These are phyloP conservation scores for Amanita polypyramis DNA, from an alignment of 768 basidiomycete genomes.

Conservation along the genomic window DNA sequence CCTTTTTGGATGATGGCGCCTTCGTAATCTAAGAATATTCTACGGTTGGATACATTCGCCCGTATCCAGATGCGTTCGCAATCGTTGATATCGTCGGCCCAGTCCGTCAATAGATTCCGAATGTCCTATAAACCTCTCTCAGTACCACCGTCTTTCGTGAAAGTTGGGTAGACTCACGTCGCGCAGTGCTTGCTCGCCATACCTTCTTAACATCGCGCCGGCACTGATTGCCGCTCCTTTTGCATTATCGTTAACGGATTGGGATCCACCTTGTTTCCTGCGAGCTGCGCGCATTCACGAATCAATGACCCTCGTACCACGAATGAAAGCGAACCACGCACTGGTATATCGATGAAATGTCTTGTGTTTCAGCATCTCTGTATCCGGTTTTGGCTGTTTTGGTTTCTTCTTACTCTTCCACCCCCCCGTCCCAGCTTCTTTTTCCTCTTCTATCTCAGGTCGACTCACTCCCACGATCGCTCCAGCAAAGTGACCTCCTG, in stretches of 20 bases:
- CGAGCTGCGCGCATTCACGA: conserved; percentile 51
- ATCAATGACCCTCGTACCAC: neutral
- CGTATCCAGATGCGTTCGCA: conserved; percentile 91
- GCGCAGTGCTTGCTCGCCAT: conserved; percentile 87
- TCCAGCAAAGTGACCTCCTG: conserved; percentile 97
- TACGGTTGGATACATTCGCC: conserved; percentile 69
- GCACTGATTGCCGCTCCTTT: conserved; percentile 92
- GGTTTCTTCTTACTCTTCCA: conserved; percentile 37
- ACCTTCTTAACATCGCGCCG: conserved; percentile 86
- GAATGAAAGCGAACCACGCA: neutral
- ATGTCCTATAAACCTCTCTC: conserved; percentile 54
- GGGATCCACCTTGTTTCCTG: conserved; percentile 94
- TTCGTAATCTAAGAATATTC: conserved; percentile 50
- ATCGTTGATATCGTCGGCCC: conserved; percentile 78
- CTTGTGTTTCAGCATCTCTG: conserved; percentile 80
- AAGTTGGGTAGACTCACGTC: conserved; percentile 45
- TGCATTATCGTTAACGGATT: conserved; percentile 84
- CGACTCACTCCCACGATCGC: conserved; percentile 69
- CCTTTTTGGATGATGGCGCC: conserved; percentile 65
- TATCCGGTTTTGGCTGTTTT: conserved; percentile 54
- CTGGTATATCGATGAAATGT: conserved; percentile 94
- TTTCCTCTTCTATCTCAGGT: conserved; percentile 33
- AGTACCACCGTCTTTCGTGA: neutral
- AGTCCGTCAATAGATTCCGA: conserved; percentile 68
- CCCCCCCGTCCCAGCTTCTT: conserved; percentile 18